Evolutionary conservation across 768 basidiomycete species (phyloP), one percentile per base, ranked within the genome.

Genomic region (Harrya chromipes): DNA sequence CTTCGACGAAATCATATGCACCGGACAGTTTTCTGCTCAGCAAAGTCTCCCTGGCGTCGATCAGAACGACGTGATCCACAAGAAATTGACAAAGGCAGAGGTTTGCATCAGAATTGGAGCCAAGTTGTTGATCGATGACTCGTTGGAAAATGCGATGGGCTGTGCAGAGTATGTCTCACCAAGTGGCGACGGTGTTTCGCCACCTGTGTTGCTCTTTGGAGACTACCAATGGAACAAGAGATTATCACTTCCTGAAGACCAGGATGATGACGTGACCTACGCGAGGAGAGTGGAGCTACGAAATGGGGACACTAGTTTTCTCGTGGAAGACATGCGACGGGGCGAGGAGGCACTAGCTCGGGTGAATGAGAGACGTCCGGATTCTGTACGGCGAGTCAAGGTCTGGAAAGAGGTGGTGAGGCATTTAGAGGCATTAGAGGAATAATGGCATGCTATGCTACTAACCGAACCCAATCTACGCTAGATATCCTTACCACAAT

Each of bases 181-280:
- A n/a, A 52, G 36, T 5, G 60, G 34, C 16, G 47, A 44, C 8
- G 34, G 40, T 43, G 40, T 42, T 21, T 71, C 74, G n/a, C 78
- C 77, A 13, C 79, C 75, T 3, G 83, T 86, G 26, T 65, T 91
- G 35, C 73, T 92, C 6, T 90, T 91, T 56, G 90, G 90, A 19
- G 68, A 81, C 47, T 89, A 90, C 60, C 74, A 80, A 55, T 91
- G 90, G 90, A 89, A 85, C 60, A 71, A 79, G 62, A 77, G 84
- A 38, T 49, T 79, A 13, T 83, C 82, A 4, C 60, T 65, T 20
- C 62, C 72, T 16, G 62, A 55, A 16, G 76, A 81, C 51, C 71
- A 75, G 49, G 59, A 51, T 45, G 75, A 83, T n/a, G 74, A 79
- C 44, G 75, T 81, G 73, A 59, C 73, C 29, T 86, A 78, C 53